Percentiles rank a stretch among this genome's conserved stretches.
Evolutionary conservation across 1,284 basidiomycete genomes (phyloP).

Genomic region (Puccinia sorghi): DNA sequence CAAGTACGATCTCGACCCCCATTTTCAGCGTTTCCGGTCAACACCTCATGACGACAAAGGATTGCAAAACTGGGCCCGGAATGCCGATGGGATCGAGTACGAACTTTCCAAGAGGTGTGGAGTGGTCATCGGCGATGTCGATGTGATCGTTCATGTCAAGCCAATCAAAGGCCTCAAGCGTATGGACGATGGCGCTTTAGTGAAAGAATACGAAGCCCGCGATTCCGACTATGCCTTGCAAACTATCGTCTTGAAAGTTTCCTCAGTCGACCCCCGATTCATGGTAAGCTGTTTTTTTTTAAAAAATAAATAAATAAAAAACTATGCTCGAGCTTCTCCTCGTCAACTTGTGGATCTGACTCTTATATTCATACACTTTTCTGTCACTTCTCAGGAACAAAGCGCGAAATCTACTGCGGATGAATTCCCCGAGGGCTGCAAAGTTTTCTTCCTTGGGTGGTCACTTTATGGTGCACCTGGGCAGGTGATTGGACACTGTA

Average conservation of each 20-base stretch:
- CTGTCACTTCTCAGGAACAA: conserved; percentile 59
- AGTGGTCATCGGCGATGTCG: conserved; percentile 71
- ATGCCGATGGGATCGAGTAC: conserved; percentile 76
- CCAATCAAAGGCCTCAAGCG: conserved; percentile 72
- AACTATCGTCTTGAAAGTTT: conserved; percentile 73
- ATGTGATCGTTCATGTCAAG: conserved; percentile 31
- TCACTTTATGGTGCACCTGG: conserved; percentile 93
- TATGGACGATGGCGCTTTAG: conserved; percentile 80
- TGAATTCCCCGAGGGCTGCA: conserved; percentile 86
- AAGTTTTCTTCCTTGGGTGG: conserved; percentile 92
- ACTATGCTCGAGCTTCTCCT: background rate
- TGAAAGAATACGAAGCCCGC: conserved; percentile 94
- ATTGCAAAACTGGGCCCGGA: conserved; percentile 69
- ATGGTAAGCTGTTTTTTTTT: conserved; percentile 64
- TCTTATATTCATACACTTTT: background rate
- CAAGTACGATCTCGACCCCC: conserved; percentile 72
- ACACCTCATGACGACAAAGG: conserved; percentile 69
- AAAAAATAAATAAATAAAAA: no score
- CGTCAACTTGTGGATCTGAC: background rate
- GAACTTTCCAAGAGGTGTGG: conserved; percentile 87
- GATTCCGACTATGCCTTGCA: conserved; percentile 84
- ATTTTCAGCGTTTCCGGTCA: conserved; percentile 67
- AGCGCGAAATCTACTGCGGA: conserved; percentile 77
- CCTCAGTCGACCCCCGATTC: conserved; percentile 84
- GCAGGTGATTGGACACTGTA: conserved; percentile 73